Conservation (phyloP, 768 basidiomycete species). For the Tricholoma terreum region DNA sequence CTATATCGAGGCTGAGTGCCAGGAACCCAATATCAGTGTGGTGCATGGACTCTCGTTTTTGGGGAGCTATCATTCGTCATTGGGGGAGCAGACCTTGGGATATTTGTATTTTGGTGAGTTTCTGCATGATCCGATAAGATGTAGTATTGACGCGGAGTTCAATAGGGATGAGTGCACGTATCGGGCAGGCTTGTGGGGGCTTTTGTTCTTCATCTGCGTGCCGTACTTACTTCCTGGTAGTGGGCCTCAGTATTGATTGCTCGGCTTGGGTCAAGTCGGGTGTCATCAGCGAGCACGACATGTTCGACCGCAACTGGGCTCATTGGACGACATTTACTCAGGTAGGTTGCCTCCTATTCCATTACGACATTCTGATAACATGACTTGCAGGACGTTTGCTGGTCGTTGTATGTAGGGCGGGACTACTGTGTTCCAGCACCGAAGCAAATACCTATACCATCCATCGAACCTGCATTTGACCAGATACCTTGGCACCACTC, state of each 20-base stretch:
- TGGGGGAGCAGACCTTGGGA: conserved; percentile 46
- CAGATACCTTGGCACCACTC: conserved; percentile 43
- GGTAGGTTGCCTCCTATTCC: conserved; percentile 22
- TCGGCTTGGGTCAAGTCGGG: conserved; percentile 54
- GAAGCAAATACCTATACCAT: conserved; percentile 42
- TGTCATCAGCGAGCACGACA: conserved; percentile 48
- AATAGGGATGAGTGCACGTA: conserved; percentile 54
- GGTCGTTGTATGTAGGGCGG: conserved; percentile 65
- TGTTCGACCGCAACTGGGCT: conserved; percentile 57
- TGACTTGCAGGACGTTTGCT: conserved; percentile 52
- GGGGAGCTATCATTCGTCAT: conserved; percentile 44
- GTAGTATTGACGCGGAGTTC: conserved; percentile 6
- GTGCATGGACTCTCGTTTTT: conserved; percentile 42
- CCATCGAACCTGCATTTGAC: conserved; percentile 49
- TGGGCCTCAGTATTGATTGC: conserved; percentile 56
- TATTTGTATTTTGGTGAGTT: conserved; percentile 46
- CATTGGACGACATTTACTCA: conserved; percentile 59
- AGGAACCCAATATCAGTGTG: conserved; percentile 42
- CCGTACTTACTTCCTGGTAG: conserved; percentile 27
- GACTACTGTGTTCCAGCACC: conserved; percentile 49
- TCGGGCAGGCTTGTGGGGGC: conserved; percentile 56
- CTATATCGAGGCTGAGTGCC: conserved; percentile 44
- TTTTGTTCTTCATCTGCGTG: background rate
- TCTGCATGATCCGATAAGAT: background rate
- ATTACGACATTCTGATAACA: background rate